Evolutionary conservation across 345 rosid genomes (phyloP).

Genomic region (Aurinia saxatilis): DNA sequence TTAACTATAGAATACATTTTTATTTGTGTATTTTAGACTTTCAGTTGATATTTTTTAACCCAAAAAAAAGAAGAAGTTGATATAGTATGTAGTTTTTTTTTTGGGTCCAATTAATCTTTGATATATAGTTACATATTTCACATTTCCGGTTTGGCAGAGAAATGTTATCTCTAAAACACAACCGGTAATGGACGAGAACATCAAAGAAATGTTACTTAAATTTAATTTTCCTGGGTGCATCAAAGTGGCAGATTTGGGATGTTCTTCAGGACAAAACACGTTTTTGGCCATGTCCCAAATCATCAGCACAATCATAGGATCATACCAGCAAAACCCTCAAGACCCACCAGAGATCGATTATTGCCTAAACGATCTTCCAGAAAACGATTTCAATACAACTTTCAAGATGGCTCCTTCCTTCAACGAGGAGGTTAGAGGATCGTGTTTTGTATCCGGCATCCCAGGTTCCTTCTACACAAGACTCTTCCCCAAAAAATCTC

Average conservation of each 20-base stretch:
- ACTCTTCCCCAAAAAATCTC: slow-evolving; percentile 22
- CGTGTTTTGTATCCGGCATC: slow-evolving; percentile 21
- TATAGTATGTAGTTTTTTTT: too few relatives aligned
- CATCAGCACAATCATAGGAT: neutral
- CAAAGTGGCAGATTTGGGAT: slow-evolving; percentile 32
- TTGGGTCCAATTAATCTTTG: too few relatives aligned
- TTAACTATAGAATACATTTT: too few relatives aligned
- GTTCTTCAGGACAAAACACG: slow-evolving; percentile 38
- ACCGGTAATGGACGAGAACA: neutral
- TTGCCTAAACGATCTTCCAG: slow-evolving; percentile 3
- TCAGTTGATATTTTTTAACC: too few relatives aligned
- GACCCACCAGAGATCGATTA: slow-evolving; percentile 11
- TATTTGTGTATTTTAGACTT: too few relatives aligned
- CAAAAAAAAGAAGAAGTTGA: too few relatives aligned
- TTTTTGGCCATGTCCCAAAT: neutral
- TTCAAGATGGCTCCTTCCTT: slow-evolving; percentile 2
- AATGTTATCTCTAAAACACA: neutral
- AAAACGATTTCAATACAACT: slow-evolving; percentile 22
- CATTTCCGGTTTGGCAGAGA: neutral
- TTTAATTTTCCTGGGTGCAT: neutral
- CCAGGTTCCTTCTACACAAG: slow-evolving; percentile 37
- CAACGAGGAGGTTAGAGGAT: neutral
- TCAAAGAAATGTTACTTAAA: neutral
- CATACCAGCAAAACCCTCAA: neutral
- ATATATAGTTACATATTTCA: too few relatives aligned